Percentiles rank a stretch among this genome's conserved stretches.
Evolutionary conservation across 1,284 basidiomycete genomes (phyloP).

Genomic region (Irpex sp.): DNA sequence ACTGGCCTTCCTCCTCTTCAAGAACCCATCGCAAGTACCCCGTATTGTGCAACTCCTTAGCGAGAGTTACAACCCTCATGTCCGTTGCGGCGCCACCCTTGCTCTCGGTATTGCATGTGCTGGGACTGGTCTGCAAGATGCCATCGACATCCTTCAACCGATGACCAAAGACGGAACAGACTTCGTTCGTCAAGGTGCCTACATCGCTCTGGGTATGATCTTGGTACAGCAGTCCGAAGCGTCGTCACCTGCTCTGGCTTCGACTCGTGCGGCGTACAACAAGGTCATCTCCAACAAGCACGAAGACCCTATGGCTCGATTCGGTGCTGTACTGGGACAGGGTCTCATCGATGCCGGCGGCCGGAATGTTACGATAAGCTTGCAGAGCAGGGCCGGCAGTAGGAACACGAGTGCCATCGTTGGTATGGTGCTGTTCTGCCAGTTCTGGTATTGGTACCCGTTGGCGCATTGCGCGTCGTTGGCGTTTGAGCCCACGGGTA

Average conservation of each 20-base stretch:
- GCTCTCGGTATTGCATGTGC: conserved; percentile 95
- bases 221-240: conserved; percentile 94
- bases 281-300: conserved; percentile 94
- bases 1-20: conserved; percentile 92
- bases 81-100: conserved; percentile 92
- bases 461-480: conserved; percentile 91
- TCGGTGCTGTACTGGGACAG: conserved; percentile 92
- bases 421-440: conserved; percentile 93
- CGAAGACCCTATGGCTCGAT: conserved; percentile 96
- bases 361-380: conserved; percentile 89
- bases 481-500: conserved; percentile 90
- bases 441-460: conserved; percentile 99
- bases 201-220: conserved; percentile 92
- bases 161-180: conserved; percentile 97
- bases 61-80: conserved; percentile 98
- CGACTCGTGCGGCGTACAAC: conserved; percentile 78
- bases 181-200: conserved; percentile 97
- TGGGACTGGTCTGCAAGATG: conserved; percentile 87
- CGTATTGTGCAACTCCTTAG: conserved; percentile 92
- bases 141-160: conserved; percentile 91
- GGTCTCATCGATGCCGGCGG: conserved; percentile 97
- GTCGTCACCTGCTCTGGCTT: conserved; percentile 75
- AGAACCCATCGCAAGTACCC: conserved; percentile 92
- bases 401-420: conserved; percentile 91
- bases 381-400: conserved; percentile 89